A percentile compares a stretch with the other conserved stretches of the same genome.
These are phyloP conservation scores for Oryza australiensis DNA, from an alignment of 176 grass and related monocot genomes.

Conservation along the genomic window DNA sequence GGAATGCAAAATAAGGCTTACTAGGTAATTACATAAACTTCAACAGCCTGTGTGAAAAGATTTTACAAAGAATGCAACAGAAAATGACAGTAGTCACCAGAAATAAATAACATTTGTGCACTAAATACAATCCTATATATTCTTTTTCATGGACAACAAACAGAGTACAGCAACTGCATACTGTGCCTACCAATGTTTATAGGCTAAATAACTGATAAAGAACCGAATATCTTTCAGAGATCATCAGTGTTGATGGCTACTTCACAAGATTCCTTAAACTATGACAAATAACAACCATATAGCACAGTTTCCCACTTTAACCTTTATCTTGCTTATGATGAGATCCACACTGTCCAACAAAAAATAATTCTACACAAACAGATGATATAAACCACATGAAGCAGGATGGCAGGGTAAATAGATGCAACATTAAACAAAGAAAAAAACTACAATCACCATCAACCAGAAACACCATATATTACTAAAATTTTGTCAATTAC, in stretches of 20 bases:
- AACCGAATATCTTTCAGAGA: neutral
- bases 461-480: slow-evolving; percentile 9
- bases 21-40: slow-evolving; percentile 1
- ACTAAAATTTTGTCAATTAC: neutral
- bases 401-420: neutral
- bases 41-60: neutral
- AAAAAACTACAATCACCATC: neutral
- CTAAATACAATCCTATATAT: neutral
- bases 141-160: neutral
- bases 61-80: slow-evolving; percentile 13
- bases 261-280: neutral
- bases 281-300: slow-evolving; percentile 21
- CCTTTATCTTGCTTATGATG: neutral
- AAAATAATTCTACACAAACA: neutral
- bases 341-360: neutral
- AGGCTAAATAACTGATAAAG: neutral
- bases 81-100: neutral
- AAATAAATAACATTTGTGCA: neutral
- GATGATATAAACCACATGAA: neutral
- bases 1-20: neutral
- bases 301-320: neutral
- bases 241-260: neutral
- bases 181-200: neutral
- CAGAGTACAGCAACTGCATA: neutral
- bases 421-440: neutral